Base-by-base conservation (phyloP, 1,284 basidiomycete genomes). In the Malassezia obtusa region DNA sequence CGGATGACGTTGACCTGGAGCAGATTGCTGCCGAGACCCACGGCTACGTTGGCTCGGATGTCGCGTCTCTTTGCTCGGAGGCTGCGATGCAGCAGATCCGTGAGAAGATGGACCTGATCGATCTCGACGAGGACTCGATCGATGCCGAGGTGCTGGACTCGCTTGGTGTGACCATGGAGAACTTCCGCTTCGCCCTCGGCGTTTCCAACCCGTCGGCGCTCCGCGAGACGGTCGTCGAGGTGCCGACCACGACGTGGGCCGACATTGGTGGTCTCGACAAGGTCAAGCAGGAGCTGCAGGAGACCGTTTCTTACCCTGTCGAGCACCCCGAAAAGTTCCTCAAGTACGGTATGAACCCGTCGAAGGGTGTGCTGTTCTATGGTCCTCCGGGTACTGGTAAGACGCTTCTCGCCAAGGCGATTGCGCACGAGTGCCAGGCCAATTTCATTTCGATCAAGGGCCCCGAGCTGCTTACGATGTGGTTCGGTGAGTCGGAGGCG, bases 241-340 rank as follows among this genome's bases (percentile, higher is more conserved):
- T 94, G 57, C 86, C 86, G n/a, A 87, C 84, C 43, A 84, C 91
- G 74, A 95, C 87, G 49, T 99, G 92, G 92, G 85, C 90, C 81
- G 92, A 99, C 70, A 85, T 99, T 74, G 92, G 92, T 83, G 92
- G 94, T 78, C 83, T 99, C 77, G 92, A 94, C 60, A 96, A 96
- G 78, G 92, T 98, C 85, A 98, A 98, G 80, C 84, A 84, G 77
- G 92, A 99, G 78, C 80, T 99, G 43, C 94, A 98, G 76, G 94
- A 98, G 79, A 98, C 94, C 10, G 92, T 99, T 0, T 91, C 95
- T 73, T 98, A 96, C 80, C 94, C 94, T 50, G 92, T 98, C 76
- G 94, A 98, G 78, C 94, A 98, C 75, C 94, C 94, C 60, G 94
- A 98, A 76, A 96, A 96, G 80, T 98, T 98, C 88, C 82, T 96